Base-by-base conservation (phyloP, 352 stramenopile genomes). In the Phytophthora tentaculata region DNA sequence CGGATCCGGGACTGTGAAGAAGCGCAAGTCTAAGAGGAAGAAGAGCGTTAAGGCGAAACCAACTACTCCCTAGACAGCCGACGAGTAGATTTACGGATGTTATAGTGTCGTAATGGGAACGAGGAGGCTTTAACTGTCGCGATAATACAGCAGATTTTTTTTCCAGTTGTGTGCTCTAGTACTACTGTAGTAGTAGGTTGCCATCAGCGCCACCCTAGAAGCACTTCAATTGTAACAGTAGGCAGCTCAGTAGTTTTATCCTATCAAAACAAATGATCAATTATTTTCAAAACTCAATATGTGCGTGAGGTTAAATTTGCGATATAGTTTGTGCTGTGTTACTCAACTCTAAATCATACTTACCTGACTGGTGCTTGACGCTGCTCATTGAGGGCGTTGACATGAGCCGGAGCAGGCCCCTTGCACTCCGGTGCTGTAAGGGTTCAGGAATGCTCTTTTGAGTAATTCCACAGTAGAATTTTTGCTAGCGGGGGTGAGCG, bases 371-470 rank as follows among this genome's bases (percentile, higher is more conserved):
- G 85, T 92, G 81, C 77, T 90, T 77, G 83, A 86, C 79, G 71
- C 54, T 84, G 81, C 88, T 94, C 86, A 90, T 69, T 76, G 72
- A 90, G 84, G 86, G 65, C 76, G 81, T 88, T 94, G 84, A 86
- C 86, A 91, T 94, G 82, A 86, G 78, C 84, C 84, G 84, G 86
- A 93, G 85, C 85, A 93, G 83, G 81, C 83, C 83, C 83, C 85
- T 89, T 88, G 79, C 81, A 93, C 85, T 80, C 85, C 70, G 83
- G 83, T 90, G 85, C 83, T 93, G 85, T 93, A 93, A 93, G 82
- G 78, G 83, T 74, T 86, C 80, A 90, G 79, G 82, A 89, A 88
- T 90, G 82, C 80, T 83, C 82, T 86, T 90, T 51, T 81, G 76
- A 81, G 82, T 88, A 89, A 89, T 82, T 90, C 74, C 80, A 90